These are phyloP conservation scores for Evernia prunastri DNA, from an alignment of 495 filamentous ascomycete genomes.

Conservation along the genomic window DNA sequence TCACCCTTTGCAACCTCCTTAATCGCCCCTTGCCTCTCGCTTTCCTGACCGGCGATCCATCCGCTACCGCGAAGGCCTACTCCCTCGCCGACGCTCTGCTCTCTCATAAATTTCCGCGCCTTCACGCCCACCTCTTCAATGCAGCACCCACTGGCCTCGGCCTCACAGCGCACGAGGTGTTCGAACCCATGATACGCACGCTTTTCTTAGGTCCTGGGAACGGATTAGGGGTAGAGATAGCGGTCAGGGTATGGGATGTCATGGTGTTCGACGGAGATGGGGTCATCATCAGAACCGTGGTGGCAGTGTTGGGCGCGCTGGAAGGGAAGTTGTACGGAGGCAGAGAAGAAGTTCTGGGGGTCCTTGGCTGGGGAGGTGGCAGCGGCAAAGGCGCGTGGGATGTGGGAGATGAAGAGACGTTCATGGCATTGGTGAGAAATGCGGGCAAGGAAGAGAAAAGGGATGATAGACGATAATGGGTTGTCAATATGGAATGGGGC, in stretches of 20 bases:
- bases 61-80: constrained; percentile 66
- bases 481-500: constrained; percentile 8
- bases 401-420: constrained; percentile 56
- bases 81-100: constrained; percentile 64
- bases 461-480: not conserved
- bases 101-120: constrained; percentile 59
- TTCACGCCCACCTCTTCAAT: constrained; percentile 61
- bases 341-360: constrained; percentile 43
- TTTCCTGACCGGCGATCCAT: constrained; percentile 72
- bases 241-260: constrained; percentile 82
- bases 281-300: constrained; percentile 67
- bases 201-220: constrained; percentile 44
- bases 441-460: constrained; percentile 52
- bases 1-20: constrained; percentile 77
- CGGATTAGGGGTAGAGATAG: constrained; percentile 61
- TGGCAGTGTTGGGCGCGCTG: constrained; percentile 60
- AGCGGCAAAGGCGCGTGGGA: constrained; percentile 32
- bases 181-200: constrained; percentile 54
- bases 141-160: constrained; percentile 30
- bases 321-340: constrained; percentile 58
- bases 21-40: constrained; percentile 84
- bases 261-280: constrained; percentile 91
- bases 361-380: constrained; percentile 49
- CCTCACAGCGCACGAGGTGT: constrained; percentile 42
- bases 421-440: constrained; percentile 60